Evolutionary conservation across 805 yeast genomes (phyloP).

Genomic region (Candida germanica): DNA sequence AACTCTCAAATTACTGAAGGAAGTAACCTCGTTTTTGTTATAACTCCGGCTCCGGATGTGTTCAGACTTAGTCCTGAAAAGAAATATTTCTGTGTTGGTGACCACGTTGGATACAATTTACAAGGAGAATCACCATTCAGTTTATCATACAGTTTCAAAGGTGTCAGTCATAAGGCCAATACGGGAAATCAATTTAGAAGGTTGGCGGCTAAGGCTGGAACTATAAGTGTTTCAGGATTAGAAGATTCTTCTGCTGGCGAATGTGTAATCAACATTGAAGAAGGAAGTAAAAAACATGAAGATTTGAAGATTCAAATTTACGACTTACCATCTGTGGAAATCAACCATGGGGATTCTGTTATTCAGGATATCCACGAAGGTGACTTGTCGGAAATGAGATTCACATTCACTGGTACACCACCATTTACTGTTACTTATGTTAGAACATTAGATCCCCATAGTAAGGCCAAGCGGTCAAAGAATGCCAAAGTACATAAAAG

Average conservation of each 20-base stretch:
- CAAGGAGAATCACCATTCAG: conserved; percentile 80
- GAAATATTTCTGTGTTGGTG: conserved; percentile 79
- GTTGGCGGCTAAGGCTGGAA: conserved; percentile 82
- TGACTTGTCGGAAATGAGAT: conserved; percentile 84
- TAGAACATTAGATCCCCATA: conserved; percentile 43
- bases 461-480: conserved; percentile 33
- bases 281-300: conserved; percentile 27
- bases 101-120: conserved; percentile 71
- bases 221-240: conserved; percentile 59
- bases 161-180: conserved; percentile 52
- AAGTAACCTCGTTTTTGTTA: conserved; percentile 49
- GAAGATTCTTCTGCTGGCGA: conserved; percentile 70
- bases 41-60: conserved; percentile 77
- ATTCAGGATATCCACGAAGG: conserved; percentile 91
- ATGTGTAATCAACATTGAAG: conserved; percentile 63
- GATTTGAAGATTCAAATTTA: conserved; percentile 34
- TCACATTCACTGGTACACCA: conserved; percentile 81
- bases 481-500: conserved; percentile 13
- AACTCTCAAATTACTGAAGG: conserved; percentile 37
- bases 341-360: conserved; percentile 71
- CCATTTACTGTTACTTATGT: conserved; percentile 87
- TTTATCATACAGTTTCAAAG: conserved; percentile 72
- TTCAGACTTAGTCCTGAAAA: conserved; percentile 22
- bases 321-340: conserved; percentile 71
- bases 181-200: conserved; percentile 52